Conservation (phyloP, 2,329 filamentous ascomycete species). For the Alternaria viburni region DNA sequence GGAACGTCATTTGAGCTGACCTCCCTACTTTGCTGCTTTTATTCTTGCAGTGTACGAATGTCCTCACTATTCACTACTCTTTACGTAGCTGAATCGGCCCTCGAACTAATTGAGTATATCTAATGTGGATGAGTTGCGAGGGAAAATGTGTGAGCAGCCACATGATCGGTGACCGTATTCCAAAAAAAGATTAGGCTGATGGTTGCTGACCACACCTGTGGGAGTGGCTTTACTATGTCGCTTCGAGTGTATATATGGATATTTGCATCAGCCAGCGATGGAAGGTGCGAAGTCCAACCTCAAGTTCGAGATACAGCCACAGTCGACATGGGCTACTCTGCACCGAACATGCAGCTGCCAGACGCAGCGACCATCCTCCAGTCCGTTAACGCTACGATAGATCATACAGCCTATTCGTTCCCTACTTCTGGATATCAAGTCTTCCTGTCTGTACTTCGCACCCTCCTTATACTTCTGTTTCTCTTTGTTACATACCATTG, state of each 20-base stretch:
- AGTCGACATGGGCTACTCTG: neutral
- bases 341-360: neutral
- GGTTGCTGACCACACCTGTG: neutral
- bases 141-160: neutral
- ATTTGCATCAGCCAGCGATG: neutral
- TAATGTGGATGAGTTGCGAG: neutral
- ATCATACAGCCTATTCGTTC: neutral
- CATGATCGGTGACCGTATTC: neutral
- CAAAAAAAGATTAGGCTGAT: neutral
- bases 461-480: neutral
- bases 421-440: neutral
- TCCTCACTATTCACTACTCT: neutral
- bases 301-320: neutral
- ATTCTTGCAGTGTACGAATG: neutral
- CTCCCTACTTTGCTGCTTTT: neutral
- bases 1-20: neutral
- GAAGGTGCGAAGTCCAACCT: neutral
- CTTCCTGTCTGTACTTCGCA: neutral
- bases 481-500: neutral
- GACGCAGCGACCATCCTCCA: neutral
- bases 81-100: neutral
- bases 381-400: neutral
- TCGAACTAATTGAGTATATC: neutral
- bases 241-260: neutral
- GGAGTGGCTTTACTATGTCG: neutral